A percentile compares a stretch with the other conserved stretches of the same genome.
phyloP scores from a whole-genome alignment of 2,329 filamentous ascomycete species.

The Orbilia javanica region DNA sequence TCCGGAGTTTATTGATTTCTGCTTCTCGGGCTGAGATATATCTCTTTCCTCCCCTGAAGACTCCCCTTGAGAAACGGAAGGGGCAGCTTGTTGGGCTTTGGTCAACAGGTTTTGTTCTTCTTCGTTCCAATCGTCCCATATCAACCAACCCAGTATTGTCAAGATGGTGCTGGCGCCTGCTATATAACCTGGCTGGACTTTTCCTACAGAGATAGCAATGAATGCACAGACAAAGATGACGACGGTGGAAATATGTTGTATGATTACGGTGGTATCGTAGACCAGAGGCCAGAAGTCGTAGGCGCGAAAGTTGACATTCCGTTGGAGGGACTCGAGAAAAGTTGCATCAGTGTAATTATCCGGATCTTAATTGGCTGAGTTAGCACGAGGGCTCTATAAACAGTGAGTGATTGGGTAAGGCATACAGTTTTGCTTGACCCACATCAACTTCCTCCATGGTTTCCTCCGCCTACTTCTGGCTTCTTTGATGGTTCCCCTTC shows the following conservation, averaged over 20 bases:
- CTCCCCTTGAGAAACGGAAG: background rate
- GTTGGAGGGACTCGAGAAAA: conserved; percentile 93
- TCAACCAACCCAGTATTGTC: conserved; percentile 86
- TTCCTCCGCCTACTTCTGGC: conserved; percentile 57
- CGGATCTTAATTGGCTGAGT: conserved; percentile 73
- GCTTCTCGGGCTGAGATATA: background rate
- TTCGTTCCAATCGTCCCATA: conserved; percentile 76
- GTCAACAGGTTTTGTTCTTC: conserved; percentile 45
- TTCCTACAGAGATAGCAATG: conserved; percentile 85
- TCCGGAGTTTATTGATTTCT: background rate
- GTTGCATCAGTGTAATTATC: conserved; percentile 99
- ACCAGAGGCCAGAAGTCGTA: conserved; percentile 99
- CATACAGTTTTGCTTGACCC: conserved; percentile 95
- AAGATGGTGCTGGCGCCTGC: conserved; percentile 85
- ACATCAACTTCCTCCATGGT: conserved; percentile 92
- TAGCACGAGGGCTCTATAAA: conserved; percentile 58
- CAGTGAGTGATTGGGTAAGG: conserved; percentile 41
- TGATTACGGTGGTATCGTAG: conserved; percentile 93
- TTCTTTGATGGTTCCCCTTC: conserved; percentile 53
- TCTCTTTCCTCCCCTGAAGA: background rate
- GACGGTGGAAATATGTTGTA: conserved; percentile 95
- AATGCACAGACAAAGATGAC: conserved; percentile 96
- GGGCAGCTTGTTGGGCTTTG: conserved; percentile 10
- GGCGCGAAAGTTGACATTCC: conserved; percentile 90
- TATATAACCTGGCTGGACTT: conserved; percentile 89